These are phyloP conservation scores for Angophora floribunda DNA, from an alignment of 345 rosid species.

Conservation along the genomic window DNA sequence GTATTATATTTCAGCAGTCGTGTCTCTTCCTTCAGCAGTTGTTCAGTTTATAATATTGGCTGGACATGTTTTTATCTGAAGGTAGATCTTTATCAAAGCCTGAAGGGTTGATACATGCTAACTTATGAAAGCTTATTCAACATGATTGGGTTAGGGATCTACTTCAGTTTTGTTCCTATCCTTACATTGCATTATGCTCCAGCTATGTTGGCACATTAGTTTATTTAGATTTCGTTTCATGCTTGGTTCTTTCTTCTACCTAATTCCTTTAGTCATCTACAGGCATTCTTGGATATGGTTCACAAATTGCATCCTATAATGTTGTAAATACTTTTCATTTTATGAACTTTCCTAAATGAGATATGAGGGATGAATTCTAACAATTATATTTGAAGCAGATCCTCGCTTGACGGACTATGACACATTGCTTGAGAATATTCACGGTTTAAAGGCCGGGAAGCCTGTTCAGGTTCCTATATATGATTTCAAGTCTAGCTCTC, in stretches of 20 bases:
- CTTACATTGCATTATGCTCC: background rate
- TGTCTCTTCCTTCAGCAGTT: background rate
- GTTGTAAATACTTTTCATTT: background rate
- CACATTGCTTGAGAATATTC: slow-evolving; percentile 80
- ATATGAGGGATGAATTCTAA: background rate
- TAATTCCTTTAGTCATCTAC: background rate
- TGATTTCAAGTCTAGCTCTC: slow-evolving; percentile 91
- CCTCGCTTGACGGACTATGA: slow-evolving; percentile 95
- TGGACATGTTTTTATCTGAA: background rate
- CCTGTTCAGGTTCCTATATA: slow-evolving; percentile 84
- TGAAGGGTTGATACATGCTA: background rate
- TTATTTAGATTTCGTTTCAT: background rate
- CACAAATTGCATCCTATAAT: background rate
- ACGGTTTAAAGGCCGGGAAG: slow-evolving; percentile 76
- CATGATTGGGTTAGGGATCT: background rate
- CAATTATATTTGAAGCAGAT: slow-evolving; percentile 38
- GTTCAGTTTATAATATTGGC: background rate
- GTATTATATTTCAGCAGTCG: background rate
- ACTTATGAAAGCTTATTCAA: background rate
- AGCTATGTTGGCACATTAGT: background rate
- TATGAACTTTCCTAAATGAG: background rate
- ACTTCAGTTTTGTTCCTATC: background rate
- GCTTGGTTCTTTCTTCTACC: background rate
- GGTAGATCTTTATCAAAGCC: background rate
- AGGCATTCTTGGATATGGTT: background rate